Percentiles rank a stretch among this genome's conserved stretches.
Conservation (phyloP, 1,284 basidiomycete species). For the Apiotrichum sp. region DNA sequence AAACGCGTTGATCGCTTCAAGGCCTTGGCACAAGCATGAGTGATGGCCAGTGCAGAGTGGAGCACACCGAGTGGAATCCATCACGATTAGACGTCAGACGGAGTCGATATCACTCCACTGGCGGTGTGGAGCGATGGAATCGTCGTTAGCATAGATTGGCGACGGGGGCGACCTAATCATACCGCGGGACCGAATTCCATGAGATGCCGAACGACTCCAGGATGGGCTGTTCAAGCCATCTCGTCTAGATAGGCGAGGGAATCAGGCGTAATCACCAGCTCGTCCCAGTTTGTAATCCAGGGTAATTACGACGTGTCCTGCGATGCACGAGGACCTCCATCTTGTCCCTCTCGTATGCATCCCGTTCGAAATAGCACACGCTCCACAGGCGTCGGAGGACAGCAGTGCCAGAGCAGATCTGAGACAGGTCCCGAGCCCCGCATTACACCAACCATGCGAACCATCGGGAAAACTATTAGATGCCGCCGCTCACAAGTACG, state of each 20-base stretch:
- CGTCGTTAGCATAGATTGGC: neutral
- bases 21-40: neutral
- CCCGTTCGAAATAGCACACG: too few relatives aligned
- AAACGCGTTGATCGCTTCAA: neutral
- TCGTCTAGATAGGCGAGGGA: constrained; percentile 2
- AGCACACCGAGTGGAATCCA: neutral
- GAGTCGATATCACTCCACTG: neutral
- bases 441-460: too few relatives aligned
- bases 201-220: neutral
- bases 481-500: too few relatives aligned
- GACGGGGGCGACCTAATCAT: too few relatives aligned
- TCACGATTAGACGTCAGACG: neutral
- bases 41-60: neutral
- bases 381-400: too few relatives aligned
- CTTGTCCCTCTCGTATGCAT: neutral
- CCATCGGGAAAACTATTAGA: too few relatives aligned
- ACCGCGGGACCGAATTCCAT: neutral
- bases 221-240: neutral
- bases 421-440: too few relatives aligned
- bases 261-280: neutral
- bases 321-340: too few relatives aligned
- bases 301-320: neutral
- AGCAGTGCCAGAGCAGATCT: too few relatives aligned
- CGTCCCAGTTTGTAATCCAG: neutral
- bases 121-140: neutral